Evolutionary conservation across 2,329 filamentous ascomycete species (phyloP).

Genomic region (Drechslera avenae): DNA sequence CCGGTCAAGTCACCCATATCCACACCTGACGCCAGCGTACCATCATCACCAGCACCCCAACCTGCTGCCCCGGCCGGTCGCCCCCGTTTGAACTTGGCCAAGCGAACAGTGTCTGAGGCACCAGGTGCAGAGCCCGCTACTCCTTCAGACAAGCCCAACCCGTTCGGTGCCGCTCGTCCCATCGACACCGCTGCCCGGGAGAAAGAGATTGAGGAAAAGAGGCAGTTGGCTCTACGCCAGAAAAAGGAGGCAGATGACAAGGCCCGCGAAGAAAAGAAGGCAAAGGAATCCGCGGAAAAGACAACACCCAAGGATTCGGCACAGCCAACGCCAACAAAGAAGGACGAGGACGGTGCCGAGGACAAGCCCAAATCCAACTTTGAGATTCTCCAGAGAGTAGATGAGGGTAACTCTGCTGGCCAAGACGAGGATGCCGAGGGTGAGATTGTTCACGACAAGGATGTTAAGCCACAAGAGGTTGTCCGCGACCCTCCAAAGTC

Average conservation of each 20-base stretch:
- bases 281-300: constrained; percentile 61
- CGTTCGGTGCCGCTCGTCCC: constrained; percentile 90
- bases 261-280: constrained; percentile 70
- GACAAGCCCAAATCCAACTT: constrained; percentile 58
- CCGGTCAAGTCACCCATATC: constrained; percentile 64
- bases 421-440: constrained; percentile 57
- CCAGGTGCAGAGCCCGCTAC: constrained; percentile 48
- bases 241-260: constrained; percentile 90
- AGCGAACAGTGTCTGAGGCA: constrained; percentile 86
- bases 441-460: constrained; percentile 58
- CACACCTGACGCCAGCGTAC: constrained; percentile 75
- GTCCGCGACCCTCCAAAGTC: constrained; percentile 52
- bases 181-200: constrained; percentile 92
- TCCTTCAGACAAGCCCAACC: constrained; percentile 77
- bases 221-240: constrained; percentile 72
- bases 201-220: constrained; percentile 88
- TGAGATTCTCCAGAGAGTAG: constrained; percentile 60
- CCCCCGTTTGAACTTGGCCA: constrained; percentile 84
- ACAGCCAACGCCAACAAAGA: constrained; percentile 37
- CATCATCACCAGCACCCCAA: constrained; percentile 71
- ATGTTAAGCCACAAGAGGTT: constrained; percentile 61
- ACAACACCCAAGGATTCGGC: constrained; percentile 60
- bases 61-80: constrained; percentile 66
- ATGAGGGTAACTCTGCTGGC: constrained; percentile 44
- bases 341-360: constrained; percentile 44